Conservation (phyloP, 2,329 filamentous ascomycete species). For the Tolypocladium pustulatum region DNA sequence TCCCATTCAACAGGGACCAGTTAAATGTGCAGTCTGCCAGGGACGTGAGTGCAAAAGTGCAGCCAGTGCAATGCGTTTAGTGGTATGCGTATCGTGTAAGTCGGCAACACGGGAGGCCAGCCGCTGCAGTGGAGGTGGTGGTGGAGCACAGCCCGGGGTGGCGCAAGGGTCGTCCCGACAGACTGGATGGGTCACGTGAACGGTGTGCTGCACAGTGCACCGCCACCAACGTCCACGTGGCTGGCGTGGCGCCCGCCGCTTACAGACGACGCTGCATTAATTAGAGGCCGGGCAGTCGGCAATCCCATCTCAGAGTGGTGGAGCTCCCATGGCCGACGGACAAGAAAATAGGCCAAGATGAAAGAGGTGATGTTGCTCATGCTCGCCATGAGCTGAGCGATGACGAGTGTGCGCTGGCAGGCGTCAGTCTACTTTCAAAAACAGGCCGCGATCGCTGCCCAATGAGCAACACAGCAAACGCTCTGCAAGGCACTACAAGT, state of each 20-base stretch:
- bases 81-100: not conserved
- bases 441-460: not conserved
- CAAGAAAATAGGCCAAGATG: not conserved
- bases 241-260: not conserved
- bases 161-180: constrained; percentile 1
- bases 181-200: not conserved
- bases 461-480: not conserved
- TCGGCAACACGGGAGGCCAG: not conserved
- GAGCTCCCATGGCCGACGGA: not conserved
- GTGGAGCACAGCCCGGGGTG: not conserved
- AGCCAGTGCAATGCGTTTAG: not conserved
- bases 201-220: not conserved
- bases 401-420: not conserved
- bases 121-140: not conserved
- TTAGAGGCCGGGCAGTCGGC: not conserved
- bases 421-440: not conserved
- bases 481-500: not conserved
- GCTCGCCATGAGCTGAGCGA: too few species aligned
- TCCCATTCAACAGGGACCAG: not conserved
- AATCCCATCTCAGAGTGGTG: not conserved
- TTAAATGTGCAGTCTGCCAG: not conserved
- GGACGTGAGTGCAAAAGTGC: not conserved
- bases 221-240: not conserved
- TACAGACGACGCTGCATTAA: too few species aligned
- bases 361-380: not conserved